Evolutionary conservation across 1,284 basidiomycete genomes (phyloP).

Genomic region (Malassezia pachydermatis): DNA sequence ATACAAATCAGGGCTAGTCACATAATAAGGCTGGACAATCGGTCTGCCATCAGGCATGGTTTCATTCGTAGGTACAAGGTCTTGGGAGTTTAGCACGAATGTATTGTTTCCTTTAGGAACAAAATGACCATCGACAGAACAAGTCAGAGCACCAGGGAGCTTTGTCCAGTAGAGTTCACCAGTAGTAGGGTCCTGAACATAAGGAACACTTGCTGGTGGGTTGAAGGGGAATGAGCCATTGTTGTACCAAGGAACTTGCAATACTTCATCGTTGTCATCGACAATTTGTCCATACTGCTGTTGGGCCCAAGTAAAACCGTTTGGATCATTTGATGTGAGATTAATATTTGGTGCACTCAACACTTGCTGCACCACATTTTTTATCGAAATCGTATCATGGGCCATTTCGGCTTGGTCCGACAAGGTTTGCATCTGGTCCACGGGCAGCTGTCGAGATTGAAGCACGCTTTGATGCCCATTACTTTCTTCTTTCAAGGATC

Average conservation of each 20-base stretch:
- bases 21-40: slow-evolving; percentile 7
- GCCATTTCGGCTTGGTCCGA: neutral
- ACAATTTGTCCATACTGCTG: neutral
- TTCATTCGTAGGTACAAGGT: too few relatives aligned
- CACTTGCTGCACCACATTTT: neutral
- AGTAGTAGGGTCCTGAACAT: neutral
- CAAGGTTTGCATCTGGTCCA: too few relatives aligned
- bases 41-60: neutral
- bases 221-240: neutral
- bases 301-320: neutral
- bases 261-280: neutral
- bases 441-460: too few relatives aligned
- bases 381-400: neutral
- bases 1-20: neutral
- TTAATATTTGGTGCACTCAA: neutral
- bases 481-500: too few relatives aligned
- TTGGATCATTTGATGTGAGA: too few relatives aligned
- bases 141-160: neutral
- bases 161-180: neutral
- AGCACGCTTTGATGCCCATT: too few relatives aligned
- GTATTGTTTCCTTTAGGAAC: neutral
- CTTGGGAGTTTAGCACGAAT: neutral
- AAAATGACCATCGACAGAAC: neutral
- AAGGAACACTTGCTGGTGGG: neutral
- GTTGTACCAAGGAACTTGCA: slow-evolving; percentile 1